Conservation (phyloP, 139 green algal genomes). For the Coelastrella sp. region DNA sequence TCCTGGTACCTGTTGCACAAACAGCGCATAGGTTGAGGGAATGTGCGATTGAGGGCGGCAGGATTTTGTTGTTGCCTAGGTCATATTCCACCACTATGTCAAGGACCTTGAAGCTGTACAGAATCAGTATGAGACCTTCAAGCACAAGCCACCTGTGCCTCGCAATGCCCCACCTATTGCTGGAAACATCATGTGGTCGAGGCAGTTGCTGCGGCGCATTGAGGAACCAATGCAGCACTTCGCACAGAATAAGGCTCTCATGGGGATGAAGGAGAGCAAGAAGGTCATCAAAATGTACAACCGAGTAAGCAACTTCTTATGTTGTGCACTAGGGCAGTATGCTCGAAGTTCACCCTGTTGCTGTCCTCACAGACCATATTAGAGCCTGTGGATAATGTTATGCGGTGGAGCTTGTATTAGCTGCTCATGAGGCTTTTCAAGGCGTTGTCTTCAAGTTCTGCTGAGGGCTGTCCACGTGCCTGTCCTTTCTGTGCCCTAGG, state of each 20-base stretch:
- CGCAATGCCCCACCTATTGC: slow-evolving; percentile 89
- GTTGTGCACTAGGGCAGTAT: too few relatives aligned
- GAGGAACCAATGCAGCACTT: slow-evolving; percentile 94
- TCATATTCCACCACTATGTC: slow-evolving; percentile 79
- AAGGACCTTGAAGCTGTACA: slow-evolving; percentile 90
- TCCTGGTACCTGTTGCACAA: too few relatives aligned
- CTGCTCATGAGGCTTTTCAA: too few relatives aligned
- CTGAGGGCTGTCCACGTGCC: too few relatives aligned
- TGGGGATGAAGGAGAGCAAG: slow-evolving; percentile 91
- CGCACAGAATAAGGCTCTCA: slow-evolving; percentile 78
- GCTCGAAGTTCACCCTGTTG: too few relatives aligned
- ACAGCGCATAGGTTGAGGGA: neutral
- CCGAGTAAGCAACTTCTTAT: slow-evolving; percentile 62
- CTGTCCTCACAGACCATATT: too few relatives aligned
- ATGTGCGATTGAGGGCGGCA: neutral
- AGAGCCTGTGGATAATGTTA: too few relatives aligned
- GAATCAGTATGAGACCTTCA: slow-evolving; percentile 92
- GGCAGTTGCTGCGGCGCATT: slow-evolving; percentile 92
- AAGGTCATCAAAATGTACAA: slow-evolving; percentile 94
- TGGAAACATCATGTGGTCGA: slow-evolving; percentile 92
- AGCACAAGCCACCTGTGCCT: slow-evolving; percentile 83
- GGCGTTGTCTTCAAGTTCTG: neutral
- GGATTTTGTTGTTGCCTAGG: neutral
- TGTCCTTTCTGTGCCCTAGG: slow-evolving; percentile 47
- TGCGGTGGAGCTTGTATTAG: neutral